Base-by-base conservation (phyloP, 768 basidiomycete genomes). In the Vararia minispora region DNA sequence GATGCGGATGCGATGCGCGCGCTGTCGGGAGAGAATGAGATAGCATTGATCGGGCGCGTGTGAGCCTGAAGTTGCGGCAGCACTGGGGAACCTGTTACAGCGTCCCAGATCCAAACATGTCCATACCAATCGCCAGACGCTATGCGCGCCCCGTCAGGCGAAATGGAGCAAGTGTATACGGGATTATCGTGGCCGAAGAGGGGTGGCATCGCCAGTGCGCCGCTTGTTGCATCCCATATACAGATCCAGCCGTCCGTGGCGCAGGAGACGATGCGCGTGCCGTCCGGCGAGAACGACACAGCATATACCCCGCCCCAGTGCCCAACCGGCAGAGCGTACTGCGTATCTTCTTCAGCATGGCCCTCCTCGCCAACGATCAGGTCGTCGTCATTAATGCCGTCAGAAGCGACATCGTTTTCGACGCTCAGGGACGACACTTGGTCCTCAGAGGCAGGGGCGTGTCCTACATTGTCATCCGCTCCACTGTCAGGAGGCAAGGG, bases 81-180 rank as follows among this genome's bases (percentile, higher is more conserved):
- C n/a, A n/a, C n/a, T n/a, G n/a, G n/a, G n/a, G n/a, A n/a, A n/a
- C n/a, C n/a, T n/a, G n/a, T n/a, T n/a, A n/a, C n/a, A n/a, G n/a
- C n/a, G n/a, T n/a, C n/a, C n/a, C n/a, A n/a, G n/a, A n/a, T n/a
- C n/a, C n/a, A n/a, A n/a, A n/a, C n/a, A n/a, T n/a, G n/a, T n/a
- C n/a, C n/a, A n/a, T n/a, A n/a, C n/a, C n/a, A n/a, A n/a, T n/a
- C n/a, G n/a, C n/a, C n/a, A n/a, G n/a, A n/a, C n/a, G 28, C 37
- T 17, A 37, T 23, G 17, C 18, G 26, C 8, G 37, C 20, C 5
- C 46, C 44, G 17, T 45, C 43, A 1, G 68, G 68, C 9, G 64
- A 62, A 54, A 72, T 71, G 3, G 65, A 62, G 23, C 71, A 66
- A 17, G 63, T 63, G 58, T 71, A 70, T 14, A 72, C 69, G 24